Conservation (phyloP, 2,329 filamentous ascomycete genomes). For the Harringtonia aguacate region DNA sequence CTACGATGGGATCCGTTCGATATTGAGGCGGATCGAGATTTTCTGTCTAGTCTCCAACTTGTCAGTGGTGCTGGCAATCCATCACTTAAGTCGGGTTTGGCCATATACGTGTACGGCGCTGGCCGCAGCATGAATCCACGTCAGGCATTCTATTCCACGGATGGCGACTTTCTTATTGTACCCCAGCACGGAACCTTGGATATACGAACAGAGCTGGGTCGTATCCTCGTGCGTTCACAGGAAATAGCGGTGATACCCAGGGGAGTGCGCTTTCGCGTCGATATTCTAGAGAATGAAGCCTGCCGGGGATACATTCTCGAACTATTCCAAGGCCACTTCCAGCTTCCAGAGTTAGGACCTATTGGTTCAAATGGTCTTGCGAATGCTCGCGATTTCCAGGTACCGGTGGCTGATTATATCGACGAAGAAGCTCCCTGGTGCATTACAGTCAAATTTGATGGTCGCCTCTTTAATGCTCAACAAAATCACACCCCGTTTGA, state of each 20-base stretch:
- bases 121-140: slow-evolving; percentile 63
- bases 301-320: slow-evolving; percentile 64
- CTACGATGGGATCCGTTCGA: slow-evolving; percentile 70
- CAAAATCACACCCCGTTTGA: slow-evolving; percentile 65
- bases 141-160: slow-evolving; percentile 72
- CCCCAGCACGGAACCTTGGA: slow-evolving; percentile 64
- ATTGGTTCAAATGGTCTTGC: slow-evolving; percentile 64
- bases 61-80: slow-evolving; percentile 71
- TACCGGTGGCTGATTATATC: slow-evolving; percentile 56
- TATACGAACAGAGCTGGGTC: slow-evolving; percentile 67
- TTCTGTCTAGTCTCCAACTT: slow-evolving; percentile 49
- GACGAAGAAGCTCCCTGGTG: slow-evolving; percentile 33
- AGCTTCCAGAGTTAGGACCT: slow-evolving; percentile 59
- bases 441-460: slow-evolving; percentile 55
- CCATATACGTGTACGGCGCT: slow-evolving; percentile 70
- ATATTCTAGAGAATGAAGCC: slow-evolving; percentile 43
- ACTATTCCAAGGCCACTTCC: slow-evolving; percentile 60
- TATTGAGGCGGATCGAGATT: slow-evolving; percentile 43
- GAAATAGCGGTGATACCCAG: slow-evolving; percentile 68
- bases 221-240: slow-evolving; percentile 59
- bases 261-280: slow-evolving; percentile 62
- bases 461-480: slow-evolving; percentile 51
- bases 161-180: slow-evolving; percentile 69
- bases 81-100: slow-evolving; percentile 65
- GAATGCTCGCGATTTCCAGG: slow-evolving; percentile 64